Base-by-base conservation (phyloP, 768 basidiomycete genomes). In the Zangia roseola region DNA sequence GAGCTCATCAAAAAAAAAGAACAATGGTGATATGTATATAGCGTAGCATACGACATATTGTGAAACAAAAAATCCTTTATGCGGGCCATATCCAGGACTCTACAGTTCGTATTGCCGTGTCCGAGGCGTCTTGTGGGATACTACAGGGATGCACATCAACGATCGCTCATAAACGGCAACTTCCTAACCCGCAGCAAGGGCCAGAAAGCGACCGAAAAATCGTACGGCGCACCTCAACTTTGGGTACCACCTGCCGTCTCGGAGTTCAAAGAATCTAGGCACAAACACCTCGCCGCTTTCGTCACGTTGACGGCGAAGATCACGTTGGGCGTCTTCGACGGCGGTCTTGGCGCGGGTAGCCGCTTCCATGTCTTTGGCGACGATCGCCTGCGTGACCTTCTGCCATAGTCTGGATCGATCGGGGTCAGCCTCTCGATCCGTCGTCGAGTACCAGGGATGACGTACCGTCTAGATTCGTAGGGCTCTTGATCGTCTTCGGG, bases 241-340 rank as follows among this genome's bases (percentile, higher is more conserved):
- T 2, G 94, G 91, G 52, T 79, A 72, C 88, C 91, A 97, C 58
- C 83, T 82, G 6, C 91, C 91, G 50, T 89, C 82, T 45, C 71
- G 72, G 58, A 79, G 70, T 65, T 82, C 79, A 69, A 99, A 99
- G 73, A 86, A 98, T 56, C 86, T 76, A 40, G 90, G 82, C n/a
- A 77, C 71, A 58, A 88, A 84, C 43, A 70, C 71, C 55, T 80
- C 74, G 6, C 89, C 90, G 17, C 67, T 79, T 60, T 88, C 88
- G 50, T 94, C 94, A 52, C 88, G 75, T 64, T 72, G 71, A 61
- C 77, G 81, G 33, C 91, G 82, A 47, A 79, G 68, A 58, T 97
- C 93, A 40, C 97, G 78, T 70, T 98, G 94, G 21, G 83, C 83
- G 55, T 95, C 93, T 71, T 99, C 97, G 1, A 99, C 90, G 12